Evolutionary conservation across 148 eudicot species (phyloP).

Genomic region (Cornus controversa): DNA sequence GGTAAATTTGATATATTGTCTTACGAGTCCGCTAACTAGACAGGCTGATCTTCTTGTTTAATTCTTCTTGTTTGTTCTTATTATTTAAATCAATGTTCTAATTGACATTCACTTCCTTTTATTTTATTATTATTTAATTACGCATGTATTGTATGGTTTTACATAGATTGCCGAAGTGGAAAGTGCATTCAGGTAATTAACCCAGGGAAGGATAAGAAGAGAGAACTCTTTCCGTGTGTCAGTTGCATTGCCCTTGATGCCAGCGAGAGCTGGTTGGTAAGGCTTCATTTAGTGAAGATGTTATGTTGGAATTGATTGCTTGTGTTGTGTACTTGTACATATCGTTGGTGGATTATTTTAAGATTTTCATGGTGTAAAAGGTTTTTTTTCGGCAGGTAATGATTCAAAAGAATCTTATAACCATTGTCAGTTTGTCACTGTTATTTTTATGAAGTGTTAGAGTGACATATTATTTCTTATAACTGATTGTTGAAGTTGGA

Average conservation of each 20-base stretch:
- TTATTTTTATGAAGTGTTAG: not conserved
- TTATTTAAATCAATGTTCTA: not conserved
- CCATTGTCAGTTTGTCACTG: too few relatives aligned
- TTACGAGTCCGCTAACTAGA: not conserved
- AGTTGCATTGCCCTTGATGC: conserved; percentile 89
- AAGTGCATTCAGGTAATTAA: conserved; percentile 71
- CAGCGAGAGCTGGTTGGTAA: conserved; percentile 99
- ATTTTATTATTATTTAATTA: not conserved
- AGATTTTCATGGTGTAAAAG: not conserved
- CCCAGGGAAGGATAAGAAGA: conserved; percentile 49
- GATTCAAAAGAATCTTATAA: not conserved
- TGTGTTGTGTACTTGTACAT: not conserved
- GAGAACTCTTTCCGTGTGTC: conserved; percentile 44
- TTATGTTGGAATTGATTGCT: not conserved
- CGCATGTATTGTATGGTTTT: conserved; percentile 11
- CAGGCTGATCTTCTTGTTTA: not conserved
- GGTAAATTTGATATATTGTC: conserved; percentile 40
- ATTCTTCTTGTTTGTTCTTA: not conserved
- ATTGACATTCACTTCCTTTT: not conserved
- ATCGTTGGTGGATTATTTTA: not conserved
- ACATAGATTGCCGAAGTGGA: conserved; percentile 70
- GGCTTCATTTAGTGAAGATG: conserved; percentile 15
- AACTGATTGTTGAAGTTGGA: not conserved
- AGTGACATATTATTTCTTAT: not conserved
- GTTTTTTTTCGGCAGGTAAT: not conserved